Conservation (phyloP, 176 grass and related monocot genomes). For the Aegilops speltoides region DNA sequence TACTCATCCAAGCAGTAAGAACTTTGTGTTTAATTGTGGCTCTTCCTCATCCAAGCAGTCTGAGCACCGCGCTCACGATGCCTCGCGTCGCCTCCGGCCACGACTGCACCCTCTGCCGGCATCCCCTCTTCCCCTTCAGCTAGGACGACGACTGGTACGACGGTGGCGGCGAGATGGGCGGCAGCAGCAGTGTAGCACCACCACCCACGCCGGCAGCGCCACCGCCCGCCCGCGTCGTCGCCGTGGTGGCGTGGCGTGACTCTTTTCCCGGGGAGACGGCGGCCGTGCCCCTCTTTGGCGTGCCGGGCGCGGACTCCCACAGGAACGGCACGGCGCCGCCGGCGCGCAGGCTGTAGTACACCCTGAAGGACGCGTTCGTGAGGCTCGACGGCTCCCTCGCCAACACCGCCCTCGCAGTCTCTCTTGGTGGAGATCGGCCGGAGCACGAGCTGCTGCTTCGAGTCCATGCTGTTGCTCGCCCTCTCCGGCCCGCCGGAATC, state of each 20-base stretch:
- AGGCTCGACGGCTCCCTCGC: constrained; percentile 32
- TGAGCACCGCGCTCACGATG: constrained; percentile 23
- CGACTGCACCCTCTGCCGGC: not conserved
- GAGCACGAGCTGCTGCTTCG: constrained; percentile 31
- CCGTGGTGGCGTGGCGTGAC: too few species aligned
- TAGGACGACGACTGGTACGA: constrained; percentile 21
- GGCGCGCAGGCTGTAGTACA: constrained; percentile 47
- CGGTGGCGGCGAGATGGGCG: constrained; percentile 31
- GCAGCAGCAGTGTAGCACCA: not conserved
- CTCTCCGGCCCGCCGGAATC: not conserved
- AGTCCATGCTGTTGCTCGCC: constrained; percentile 2
- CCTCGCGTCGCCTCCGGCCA: not conserved
- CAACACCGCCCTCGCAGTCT: not conserved
- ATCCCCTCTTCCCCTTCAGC: not conserved
- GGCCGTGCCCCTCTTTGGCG: constrained; percentile 9
- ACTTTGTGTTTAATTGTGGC: not conserved
- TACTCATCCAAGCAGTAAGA: too few species aligned
- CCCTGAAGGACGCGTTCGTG: constrained; percentile 41
- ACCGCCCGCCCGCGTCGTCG: too few species aligned
- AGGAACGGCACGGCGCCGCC: constrained; percentile 51
- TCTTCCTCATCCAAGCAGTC: constrained; percentile 18
- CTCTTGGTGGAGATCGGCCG: not conserved
- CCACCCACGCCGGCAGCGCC: too few species aligned
- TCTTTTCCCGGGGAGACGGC: too few species aligned
- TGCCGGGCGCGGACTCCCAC: constrained; percentile 53